Percentiles rank a stretch among this genome's conserved stretches.
These are phyloP conservation scores for Cystobasidium ongulense DNA, from an alignment of 768 basidiomycete genomes.

Conservation along the genomic window DNA sequence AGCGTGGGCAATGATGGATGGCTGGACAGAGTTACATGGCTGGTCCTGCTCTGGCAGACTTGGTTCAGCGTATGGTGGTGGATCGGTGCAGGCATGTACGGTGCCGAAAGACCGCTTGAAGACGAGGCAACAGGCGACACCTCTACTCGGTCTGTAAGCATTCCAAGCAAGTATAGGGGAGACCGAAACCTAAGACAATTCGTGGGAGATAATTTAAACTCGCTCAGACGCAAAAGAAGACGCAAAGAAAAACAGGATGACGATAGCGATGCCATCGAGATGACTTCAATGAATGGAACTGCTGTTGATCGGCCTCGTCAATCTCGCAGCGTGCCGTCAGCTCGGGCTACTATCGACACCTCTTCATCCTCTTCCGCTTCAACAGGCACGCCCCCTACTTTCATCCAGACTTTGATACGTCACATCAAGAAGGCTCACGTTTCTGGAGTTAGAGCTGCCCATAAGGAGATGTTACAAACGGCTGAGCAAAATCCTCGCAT, in stretches of 20 bases:
- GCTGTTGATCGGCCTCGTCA: neutral
- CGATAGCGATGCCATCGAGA: slow-evolving; percentile 23
- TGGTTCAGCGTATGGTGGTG: slow-evolving; percentile 43
- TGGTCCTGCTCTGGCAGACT: slow-evolving; percentile 91
- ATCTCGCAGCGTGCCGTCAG: neutral
- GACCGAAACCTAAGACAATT: slow-evolving; percentile 6
- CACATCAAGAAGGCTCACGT: slow-evolving; percentile 13
- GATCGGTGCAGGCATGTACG: slow-evolving; percentile 34
- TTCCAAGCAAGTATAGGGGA: neutral
- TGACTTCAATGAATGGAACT: neutral
- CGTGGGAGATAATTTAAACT: neutral
- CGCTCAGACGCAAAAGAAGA: neutral
- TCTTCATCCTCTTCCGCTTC: neutral
- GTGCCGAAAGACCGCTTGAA: slow-evolving; percentile 26
- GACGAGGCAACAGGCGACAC: neutral
- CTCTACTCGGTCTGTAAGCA: neutral
- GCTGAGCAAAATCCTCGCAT: slow-evolving; percentile 21
- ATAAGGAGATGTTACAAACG: slow-evolving; percentile 12
- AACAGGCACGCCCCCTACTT: slow-evolving; percentile 10
- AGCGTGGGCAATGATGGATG: slow-evolving; percentile 83
- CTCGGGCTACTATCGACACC: neutral
- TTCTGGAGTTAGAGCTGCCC: neutral
- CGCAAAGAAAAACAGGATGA: neutral
- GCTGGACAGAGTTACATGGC: slow-evolving; percentile 62
- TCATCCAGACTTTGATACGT: slow-evolving; percentile 5